Base-by-base conservation (phyloP, 768 basidiomycete genomes). In the Fomitopsis pulvina region DNA sequence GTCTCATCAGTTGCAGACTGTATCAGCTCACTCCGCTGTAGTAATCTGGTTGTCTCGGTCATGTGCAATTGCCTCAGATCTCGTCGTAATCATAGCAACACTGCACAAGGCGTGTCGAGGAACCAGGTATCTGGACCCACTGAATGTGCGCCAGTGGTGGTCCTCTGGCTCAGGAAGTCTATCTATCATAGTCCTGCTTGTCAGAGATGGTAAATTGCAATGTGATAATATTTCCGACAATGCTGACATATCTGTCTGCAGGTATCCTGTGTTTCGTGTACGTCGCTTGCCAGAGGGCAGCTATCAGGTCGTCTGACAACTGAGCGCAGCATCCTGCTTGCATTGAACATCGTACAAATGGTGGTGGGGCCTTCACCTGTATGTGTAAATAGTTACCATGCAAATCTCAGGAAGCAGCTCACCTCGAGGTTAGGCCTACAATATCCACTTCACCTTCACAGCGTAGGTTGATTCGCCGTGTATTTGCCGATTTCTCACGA, bases 191-290 rank as follows among this genome's bases (percentile, higher is more conserved):
- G 12, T 27, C 21, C 24, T 48, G 38, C 12, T 48, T 4, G 16
- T 48, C 14, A 48, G 26, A 39, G 38, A 48, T 28, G 47, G 47
- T 48, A 21, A n/a, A 29, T 46, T 9, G 18, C 11, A 32, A 34
- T n/a, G n/a, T 9, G 30, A 8, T 30, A 2, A 21, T 34, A 10
- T 24, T 4, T 20, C 45, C 25, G 18, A 47, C 46, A n/a, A 5
- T 45, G 39, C 8, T 7, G 9, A 18, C 44, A 28, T 24, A 22
- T 43, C 41, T n/a, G n/a, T 12, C 11, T 29, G 14, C 20, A 47
- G 46, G 46, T 11, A 47, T 29, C 6, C 25, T 47, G 7, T 47
- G 30, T 34, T 47, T 47, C 46, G 3, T 47, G 46, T 47, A 37
- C 5, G 42, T 9, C 10, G 9, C 9, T 24, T 24, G 42, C 25